A percentile compares a stretch with the other conserved stretches of the same genome.
phyloP scores from a whole-genome alignment of 768 basidiomycete genomes.

The Gymnopilus dilepis region DNA sequence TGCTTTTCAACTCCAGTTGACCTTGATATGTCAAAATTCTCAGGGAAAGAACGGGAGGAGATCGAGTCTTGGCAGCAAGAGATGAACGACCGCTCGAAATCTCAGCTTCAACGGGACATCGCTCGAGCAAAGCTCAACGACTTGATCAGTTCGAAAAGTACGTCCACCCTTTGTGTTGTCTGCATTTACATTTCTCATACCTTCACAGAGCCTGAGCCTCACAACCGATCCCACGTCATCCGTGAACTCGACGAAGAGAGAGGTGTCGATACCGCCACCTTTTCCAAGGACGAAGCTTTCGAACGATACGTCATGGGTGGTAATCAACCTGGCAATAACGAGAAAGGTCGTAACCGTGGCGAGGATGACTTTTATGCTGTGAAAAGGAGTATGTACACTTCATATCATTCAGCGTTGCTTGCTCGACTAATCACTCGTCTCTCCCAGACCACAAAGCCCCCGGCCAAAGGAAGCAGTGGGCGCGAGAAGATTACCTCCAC shows the following conservation, averaged over 20 bases:
- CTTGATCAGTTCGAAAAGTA: conserved; percentile 18
- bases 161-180: background rate
- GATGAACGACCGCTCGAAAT: background rate
- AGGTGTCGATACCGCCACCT: conserved; percentile 14
- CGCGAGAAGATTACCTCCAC: background rate
- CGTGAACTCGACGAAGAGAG: background rate
- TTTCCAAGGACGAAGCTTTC: conserved; percentile 27
- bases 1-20: background rate
- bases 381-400: conserved; percentile 25
- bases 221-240: conserved; percentile 24
- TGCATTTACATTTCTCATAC: no score
- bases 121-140: conserved; percentile 14
- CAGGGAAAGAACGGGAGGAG: conserved; percentile 8
- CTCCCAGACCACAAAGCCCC: conserved; percentile 22
- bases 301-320: conserved; percentile 28
- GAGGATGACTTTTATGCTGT: conserved; percentile 13
- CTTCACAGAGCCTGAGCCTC: conserved; percentile 17
- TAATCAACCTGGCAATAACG: background rate
- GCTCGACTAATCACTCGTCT: no score
- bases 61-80: conserved; percentile 1
- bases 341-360: conserved; percentile 14
- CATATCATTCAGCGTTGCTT: no score
- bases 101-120: conserved; percentile 14
- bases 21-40: conserved; percentile 9
- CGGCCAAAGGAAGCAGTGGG: conserved; percentile 14